Evolutionary conservation across 495 filamentous ascomycete species (phyloP).

Genomic region (Annulohypoxylon moriforme): DNA sequence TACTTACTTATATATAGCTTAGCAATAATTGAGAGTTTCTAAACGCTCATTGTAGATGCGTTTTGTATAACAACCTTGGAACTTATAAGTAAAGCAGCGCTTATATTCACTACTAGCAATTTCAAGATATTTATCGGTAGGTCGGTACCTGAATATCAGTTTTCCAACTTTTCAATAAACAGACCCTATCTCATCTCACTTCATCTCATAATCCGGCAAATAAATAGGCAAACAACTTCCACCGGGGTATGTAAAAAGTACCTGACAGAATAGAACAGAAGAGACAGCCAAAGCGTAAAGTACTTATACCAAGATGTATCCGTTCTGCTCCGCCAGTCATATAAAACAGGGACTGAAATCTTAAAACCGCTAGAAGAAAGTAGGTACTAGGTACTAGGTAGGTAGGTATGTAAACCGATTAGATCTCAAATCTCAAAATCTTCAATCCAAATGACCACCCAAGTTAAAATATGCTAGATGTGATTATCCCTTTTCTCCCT

Average conservation of each 20-base stretch:
- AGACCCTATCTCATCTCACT: neutral
- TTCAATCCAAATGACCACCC: neutral
- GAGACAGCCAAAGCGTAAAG: neutral
- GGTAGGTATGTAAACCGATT: neutral
- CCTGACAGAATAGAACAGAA: neutral
- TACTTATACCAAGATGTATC: conserved; percentile 7
- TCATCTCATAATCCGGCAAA: neutral
- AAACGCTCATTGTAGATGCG: too few species aligned
- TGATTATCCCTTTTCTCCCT: neutral
- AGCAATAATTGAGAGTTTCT: too few species aligned
- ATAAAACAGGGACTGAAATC: neutral
- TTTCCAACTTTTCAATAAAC: neutral
- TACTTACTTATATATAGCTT: too few species aligned
- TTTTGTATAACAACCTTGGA: too few species aligned
- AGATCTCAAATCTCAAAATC: neutral
- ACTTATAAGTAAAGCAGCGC: too few species aligned
- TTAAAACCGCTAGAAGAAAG: neutral
- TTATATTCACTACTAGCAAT: too few species aligned
- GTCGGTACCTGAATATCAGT: neutral
- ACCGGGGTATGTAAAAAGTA: conserved; percentile 3
- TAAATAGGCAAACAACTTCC: neutral
- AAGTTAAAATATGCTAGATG: neutral
- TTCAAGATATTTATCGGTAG: too few species aligned
- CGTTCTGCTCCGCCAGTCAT: conserved; percentile 2
- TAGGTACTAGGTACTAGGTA: too few species aligned